Evolutionary conservation across 176 grass and related monocot genomes (phyloP).

Genomic region (Eragrostis curvula): DNA sequence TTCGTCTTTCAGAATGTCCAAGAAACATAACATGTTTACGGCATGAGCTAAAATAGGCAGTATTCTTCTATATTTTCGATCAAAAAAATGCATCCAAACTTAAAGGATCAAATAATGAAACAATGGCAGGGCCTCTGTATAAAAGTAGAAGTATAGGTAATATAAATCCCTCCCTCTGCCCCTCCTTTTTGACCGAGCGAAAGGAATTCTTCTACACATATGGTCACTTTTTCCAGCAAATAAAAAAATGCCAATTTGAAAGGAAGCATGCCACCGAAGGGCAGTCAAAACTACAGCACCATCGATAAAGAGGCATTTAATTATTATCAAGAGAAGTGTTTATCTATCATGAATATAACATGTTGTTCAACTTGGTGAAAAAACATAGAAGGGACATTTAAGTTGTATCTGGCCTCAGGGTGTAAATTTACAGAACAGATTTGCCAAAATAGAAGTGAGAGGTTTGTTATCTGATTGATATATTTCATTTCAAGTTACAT

Average conservation of each 20-base stretch:
- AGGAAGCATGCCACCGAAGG: neutral
- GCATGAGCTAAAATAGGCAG: neutral
- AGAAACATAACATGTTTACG: neutral
- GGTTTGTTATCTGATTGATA: conserved; percentile 26
- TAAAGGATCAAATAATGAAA: conserved; percentile 15
- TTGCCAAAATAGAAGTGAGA: conserved; percentile 24
- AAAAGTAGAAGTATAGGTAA: neutral
- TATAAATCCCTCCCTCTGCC: neutral
- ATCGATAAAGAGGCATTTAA: neutral
- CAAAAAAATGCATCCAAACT: neutral
- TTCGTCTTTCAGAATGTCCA: neutral
- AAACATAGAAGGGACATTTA: neutral
- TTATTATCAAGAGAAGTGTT: neutral
- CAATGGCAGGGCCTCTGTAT: neutral
- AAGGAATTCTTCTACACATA: neutral
- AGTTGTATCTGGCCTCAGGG: conserved; percentile 6
- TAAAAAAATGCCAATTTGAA: neutral
- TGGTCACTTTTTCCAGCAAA: neutral
- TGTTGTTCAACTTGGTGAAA: neutral
- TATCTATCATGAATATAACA: conserved; percentile 17
- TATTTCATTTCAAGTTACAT: conserved; percentile 38
- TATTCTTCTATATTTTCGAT: neutral
- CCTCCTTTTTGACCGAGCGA: neutral
- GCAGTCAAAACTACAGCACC: neutral
- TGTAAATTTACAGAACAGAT: conserved; percentile 45